These are phyloP conservation scores for Aspergillus kassunensis DNA, from an alignment of 495 filamentous ascomycete species.

Conservation along the genomic window DNA sequence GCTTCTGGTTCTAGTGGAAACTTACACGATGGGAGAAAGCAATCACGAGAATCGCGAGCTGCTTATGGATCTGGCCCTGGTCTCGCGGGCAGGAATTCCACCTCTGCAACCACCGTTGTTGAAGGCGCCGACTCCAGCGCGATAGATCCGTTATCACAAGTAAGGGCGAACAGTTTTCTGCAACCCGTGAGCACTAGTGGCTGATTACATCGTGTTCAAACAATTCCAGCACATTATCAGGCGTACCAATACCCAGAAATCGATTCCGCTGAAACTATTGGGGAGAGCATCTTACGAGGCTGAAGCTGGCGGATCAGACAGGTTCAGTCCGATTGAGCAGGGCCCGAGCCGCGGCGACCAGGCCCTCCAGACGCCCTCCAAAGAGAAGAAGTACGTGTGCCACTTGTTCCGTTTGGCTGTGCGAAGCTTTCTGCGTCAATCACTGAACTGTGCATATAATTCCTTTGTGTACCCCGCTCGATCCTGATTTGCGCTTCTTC, in stretches of 20 bases:
- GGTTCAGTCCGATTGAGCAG: conserved; percentile 33
- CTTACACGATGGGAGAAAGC: conserved; percentile 31
- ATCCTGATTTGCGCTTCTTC: neutral
- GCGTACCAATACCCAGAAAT: conserved; percentile 72
- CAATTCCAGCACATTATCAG: conserved; percentile 67
- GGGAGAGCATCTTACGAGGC: conserved; percentile 50
- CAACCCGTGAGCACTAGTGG: conserved; percentile 10
- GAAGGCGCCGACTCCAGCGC: conserved; percentile 38
- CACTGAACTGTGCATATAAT: neutral
- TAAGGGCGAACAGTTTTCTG: conserved; percentile 26
- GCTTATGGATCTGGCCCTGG: conserved; percentile 13
- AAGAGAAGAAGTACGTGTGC: conserved; percentile 64
- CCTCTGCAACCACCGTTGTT: conserved; percentile 24
- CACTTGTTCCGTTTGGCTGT: conserved; percentile 1
- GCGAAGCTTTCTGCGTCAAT: neutral
- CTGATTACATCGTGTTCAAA: conserved; percentile 14
- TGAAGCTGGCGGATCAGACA: conserved; percentile 50
- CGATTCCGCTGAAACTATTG: conserved; percentile 63
- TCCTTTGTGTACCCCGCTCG: neutral
- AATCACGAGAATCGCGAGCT: conserved; percentile 17
- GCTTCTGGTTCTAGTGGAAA: conserved; percentile 35
- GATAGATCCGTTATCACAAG: conserved; percentile 56
- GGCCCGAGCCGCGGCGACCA: conserved; percentile 33
- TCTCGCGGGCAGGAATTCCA: conserved; percentile 24
- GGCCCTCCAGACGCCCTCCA: conserved; percentile 45